Evolutionary conservation across 495 filamentous ascomycete genomes (phyloP), one percentile per base, ranked within the genome.

Genomic region (Hamigera avellanea): DNA sequence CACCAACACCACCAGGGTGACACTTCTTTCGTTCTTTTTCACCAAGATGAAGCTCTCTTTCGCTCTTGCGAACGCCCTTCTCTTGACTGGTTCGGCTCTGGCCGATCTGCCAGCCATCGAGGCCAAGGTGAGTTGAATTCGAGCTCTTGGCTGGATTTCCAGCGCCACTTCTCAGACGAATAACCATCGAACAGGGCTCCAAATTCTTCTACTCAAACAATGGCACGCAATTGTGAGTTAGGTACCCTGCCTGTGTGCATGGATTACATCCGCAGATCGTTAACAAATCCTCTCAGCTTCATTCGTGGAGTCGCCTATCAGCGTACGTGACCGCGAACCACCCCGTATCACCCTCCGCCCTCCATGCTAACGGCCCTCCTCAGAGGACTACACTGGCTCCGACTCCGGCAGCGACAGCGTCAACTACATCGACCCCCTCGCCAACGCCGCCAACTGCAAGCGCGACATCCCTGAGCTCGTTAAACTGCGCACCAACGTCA

Each of bases 221-320:
- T 56, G 67, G 75, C 48, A 79, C 74, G 8, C 79, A 98, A 66
- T 98, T 98, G 72, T 80, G 60, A 54, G 75, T 53, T 26, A 6
- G 6, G 5, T 6, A 13, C n/a, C 21, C 21, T 4, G 21, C 21
- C 9, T 9, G 21, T 23, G 21, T 9, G 5, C 5, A 23, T 23
- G 21, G 4, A 4, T 23, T 23, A 5, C 21, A 23, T 23, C 21
- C 9, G 21, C 4, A 9, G 9, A 9, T 23, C 21, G 21, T 9
- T 23, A 9, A 23, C 21, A 23, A 4, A 23, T 23, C 21, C 21
- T 23, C 9, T 9, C 35, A 78, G 75, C 55, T 81, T 65, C 49
- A 85, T 96, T 43, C 81, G 78, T 39, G 91, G 91, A 46, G 70
- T 98, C 39, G 91, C 91, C 27, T 98, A 98, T 59, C 91, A 80